Evolutionary conservation across 225 moss, liverwort and hornwort species (phyloP).

Genomic region (Marchantia paleacea): DNA sequence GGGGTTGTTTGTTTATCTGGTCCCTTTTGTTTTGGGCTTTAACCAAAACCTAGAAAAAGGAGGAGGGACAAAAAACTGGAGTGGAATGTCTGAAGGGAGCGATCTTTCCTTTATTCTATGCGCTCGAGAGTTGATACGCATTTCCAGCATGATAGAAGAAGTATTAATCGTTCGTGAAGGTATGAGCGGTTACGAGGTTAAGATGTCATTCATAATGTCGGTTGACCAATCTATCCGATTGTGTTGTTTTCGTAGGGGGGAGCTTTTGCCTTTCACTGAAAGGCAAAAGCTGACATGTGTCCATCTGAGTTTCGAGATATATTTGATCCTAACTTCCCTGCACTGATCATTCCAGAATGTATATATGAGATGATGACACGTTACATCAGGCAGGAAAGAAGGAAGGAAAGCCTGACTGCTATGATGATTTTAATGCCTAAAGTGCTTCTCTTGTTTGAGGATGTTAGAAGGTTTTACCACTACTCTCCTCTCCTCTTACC

Average conservation of each 20-base stretch:
- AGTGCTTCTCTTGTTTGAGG: not conserved
- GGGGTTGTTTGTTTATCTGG: no score
- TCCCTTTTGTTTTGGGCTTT: no score
- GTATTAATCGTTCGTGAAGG: not conserved
- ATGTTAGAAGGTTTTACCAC: not conserved
- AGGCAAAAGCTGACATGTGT: not conserved
- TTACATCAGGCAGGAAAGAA: not conserved
- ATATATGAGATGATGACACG: slow-evolving; percentile 1
- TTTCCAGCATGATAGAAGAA: not conserved
- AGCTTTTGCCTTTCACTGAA: not conserved
- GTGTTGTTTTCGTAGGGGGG: not conserved
- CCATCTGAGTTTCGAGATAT: not conserved
- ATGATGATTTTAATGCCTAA: not conserved
- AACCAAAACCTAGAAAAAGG: no score
- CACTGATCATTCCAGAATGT: not conserved
- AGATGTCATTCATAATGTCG: not conserved
- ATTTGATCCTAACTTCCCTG: slow-evolving; percentile 5
- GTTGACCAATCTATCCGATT: not conserved
- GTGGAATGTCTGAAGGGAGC: no score
- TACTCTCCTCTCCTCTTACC: not conserved
- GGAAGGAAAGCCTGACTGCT: not conserved
- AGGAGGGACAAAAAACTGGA: no score
- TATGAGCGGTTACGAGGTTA: not conserved
- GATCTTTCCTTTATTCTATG: not conserved
- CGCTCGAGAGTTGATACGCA: not conserved